Conservation (phyloP, 2,329 filamentous ascomycete genomes). For the Magnaporthiopsis poae region DNA sequence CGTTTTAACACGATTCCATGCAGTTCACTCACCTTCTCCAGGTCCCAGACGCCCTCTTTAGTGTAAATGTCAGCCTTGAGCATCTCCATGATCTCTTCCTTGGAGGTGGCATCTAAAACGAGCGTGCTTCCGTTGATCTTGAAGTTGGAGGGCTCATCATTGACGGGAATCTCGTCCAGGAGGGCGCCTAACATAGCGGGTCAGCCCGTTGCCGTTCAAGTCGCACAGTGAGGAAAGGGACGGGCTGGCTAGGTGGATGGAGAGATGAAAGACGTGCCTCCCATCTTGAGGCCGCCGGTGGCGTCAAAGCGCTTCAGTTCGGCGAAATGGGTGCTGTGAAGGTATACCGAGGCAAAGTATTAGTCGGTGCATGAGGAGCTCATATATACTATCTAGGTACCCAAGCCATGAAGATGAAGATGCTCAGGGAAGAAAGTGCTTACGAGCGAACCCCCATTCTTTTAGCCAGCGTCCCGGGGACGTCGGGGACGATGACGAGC, state of each 20-base stretch:
- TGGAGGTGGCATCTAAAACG: constrained; percentile 54
- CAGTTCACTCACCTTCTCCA: constrained; percentile 45
- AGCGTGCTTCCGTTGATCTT: constrained; percentile 68
- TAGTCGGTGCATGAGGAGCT: not conserved
- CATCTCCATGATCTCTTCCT: constrained; percentile 57
- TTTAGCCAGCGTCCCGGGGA: constrained; percentile 49
- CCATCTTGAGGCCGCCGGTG: constrained; percentile 51
- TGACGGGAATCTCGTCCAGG: constrained; percentile 54
- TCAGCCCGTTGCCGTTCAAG: not conserved
- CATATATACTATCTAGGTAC: not conserved
- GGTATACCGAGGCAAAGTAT: constrained; percentile 8
- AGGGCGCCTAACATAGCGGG: constrained; percentile 44
- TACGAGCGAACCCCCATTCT: constrained; percentile 51
- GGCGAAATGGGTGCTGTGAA: constrained; percentile 42
- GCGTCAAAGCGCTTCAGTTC: constrained; percentile 43
- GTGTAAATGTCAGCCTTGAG: constrained; percentile 67
- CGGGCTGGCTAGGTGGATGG: not conserved
- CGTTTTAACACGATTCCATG: not conserved
- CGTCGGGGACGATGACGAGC: constrained; percentile 60
- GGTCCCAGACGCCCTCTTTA: constrained; percentile 67
- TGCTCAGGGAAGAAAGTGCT: constrained; percentile 18
- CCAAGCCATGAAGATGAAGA: not conserved
- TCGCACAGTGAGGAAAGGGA: not conserved
- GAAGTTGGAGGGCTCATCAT: constrained; percentile 45
- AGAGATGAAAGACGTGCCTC: constrained; percentile 37